phyloP scores from a whole-genome alignment of 257 asterid genomes.

The Cynanchum wilfordii region DNA sequence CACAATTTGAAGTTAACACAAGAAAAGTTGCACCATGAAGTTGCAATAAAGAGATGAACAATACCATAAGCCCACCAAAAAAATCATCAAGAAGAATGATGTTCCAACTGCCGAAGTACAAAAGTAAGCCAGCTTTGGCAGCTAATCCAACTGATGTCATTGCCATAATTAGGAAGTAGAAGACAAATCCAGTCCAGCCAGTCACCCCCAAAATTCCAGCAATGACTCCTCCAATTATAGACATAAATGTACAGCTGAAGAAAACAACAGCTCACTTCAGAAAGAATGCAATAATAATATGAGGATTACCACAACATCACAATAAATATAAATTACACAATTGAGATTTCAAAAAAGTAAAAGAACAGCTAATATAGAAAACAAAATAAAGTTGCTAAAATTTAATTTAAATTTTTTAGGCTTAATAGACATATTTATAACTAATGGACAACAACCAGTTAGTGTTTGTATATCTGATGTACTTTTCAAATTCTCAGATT shows the following conservation, averaged over 20 bases:
- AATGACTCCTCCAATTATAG: slow-evolving; percentile 82
- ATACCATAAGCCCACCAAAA: slow-evolving; percentile 81
- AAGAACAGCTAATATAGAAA: background rate
- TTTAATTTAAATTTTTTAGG: background rate
- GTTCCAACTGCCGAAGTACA: slow-evolving; percentile 83
- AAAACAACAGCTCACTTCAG: slow-evolving; percentile 14
- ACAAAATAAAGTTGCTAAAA: background rate
- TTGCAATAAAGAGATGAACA: slow-evolving; percentile 7
- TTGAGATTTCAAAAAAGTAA: background rate
- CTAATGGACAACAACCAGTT: background rate
- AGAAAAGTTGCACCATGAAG: slow-evolving; percentile 5
- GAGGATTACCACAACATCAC: background rate
- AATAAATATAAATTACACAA: background rate
- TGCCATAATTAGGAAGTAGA: slow-evolving; percentile 78
- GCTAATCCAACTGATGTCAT: slow-evolving; percentile 71
- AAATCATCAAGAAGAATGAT: slow-evolving; percentile 64
- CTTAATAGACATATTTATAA: background rate
- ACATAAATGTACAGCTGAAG: slow-evolving; percentile 84
- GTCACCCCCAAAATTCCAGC: slow-evolving; percentile 78
- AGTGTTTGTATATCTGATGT: background rate
- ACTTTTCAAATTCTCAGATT: background rate
- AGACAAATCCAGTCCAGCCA: slow-evolving; percentile 64
- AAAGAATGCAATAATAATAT: background rate
- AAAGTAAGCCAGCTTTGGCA: slow-evolving; percentile 74
- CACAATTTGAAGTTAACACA: background rate